Evolutionary conservation across 106 monocot species (phyloP).

Genomic region (Acorus calamus): DNA sequence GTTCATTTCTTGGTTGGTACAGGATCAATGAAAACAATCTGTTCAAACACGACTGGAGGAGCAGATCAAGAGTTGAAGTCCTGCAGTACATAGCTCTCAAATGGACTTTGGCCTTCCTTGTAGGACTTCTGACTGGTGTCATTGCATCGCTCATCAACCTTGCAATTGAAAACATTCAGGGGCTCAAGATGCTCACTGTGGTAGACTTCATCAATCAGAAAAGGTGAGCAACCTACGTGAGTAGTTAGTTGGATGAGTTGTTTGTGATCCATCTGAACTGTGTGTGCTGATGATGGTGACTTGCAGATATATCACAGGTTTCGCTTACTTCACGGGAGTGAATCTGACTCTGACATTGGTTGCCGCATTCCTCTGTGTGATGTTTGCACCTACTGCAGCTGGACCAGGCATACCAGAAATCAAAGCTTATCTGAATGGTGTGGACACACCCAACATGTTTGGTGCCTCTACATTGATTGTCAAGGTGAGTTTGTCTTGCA

Average conservation of each 20-base stretch:
- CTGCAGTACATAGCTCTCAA: conserved; percentile 42
- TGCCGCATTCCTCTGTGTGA: conserved; percentile 39
- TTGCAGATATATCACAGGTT: conserved; percentile 42
- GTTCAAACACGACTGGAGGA: conserved; percentile 67
- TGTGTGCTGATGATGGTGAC: not conserved
- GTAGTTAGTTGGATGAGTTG: no score
- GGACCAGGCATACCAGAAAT: conserved; percentile 69
- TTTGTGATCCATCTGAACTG: conserved; percentile 3
- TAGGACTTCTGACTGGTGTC: conserved; percentile 52
- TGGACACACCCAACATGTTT: conserved; percentile 59
- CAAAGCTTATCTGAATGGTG: conserved; percentile 62
- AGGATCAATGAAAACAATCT: conserved; percentile 62
- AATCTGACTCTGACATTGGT: conserved; percentile 33
- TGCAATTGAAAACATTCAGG: conserved; percentile 54
- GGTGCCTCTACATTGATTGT: conserved; percentile 38
- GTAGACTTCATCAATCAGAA: conserved; percentile 16
- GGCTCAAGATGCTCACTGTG: conserved; percentile 40
- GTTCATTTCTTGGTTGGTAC: not conserved
- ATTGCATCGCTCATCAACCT: conserved; percentile 54
- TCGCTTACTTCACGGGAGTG: conserved; percentile 31
- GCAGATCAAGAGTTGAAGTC: conserved; percentile 39
- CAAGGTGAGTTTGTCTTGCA: conserved; percentile 22
- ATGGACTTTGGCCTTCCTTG: conserved; percentile 48
- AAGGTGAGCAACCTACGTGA: conserved; percentile 10
- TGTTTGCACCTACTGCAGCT: conserved; percentile 56